Evolutionary conservation across 2,329 filamentous ascomycete species (phyloP), one percentile per base, ranked within the genome.

Genomic region (Curvularia sp.): DNA sequence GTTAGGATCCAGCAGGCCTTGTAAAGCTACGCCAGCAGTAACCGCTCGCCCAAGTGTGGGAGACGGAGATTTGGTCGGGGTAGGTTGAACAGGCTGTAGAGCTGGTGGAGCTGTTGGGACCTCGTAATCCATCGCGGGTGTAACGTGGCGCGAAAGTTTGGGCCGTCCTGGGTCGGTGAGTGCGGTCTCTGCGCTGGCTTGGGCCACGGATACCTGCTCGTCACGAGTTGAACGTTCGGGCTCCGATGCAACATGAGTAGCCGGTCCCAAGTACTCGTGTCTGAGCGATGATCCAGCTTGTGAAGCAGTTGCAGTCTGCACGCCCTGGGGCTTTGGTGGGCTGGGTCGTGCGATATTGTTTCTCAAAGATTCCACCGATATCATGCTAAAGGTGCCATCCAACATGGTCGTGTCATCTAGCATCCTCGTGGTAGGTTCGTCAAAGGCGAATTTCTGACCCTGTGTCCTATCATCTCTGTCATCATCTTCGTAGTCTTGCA

Each of bases 321-420:
- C 46, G 3, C 60, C 53, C 18, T 60, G 53, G 26, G 53, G 53
- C 49, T 68, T 64, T 12, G 61, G 58, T 12, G 75, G 73, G 46
- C 70, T 75, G n/a, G 65, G 69, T 10, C 70, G 57, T 12, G 62
- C 64, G 31, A 65, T 69, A 41, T 62, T 70, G 42, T 73, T 77
- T 30, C 77, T 77, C 31, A 84, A 63, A 1, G 81, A 82, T 35
- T 82, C 79, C 10, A 82, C 71, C 2, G 81, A 82, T 1, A 84
- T 75, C 77, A 84, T 82, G 57, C 79, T 84, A 66, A 84, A 83
- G 53, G 79, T 80, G 59, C 81, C 82, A 43, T 80, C 75, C 7
- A 79, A 68, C n/a, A 82, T 72, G 0, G 81, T 83, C 9, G 77
- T 75, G 39, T 83, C 81, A 22, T 81, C 81, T 4, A 67, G 71